Base-by-base conservation (phyloP, 2,329 filamentous ascomycete species). In the Geosmithia morbida region DNA sequence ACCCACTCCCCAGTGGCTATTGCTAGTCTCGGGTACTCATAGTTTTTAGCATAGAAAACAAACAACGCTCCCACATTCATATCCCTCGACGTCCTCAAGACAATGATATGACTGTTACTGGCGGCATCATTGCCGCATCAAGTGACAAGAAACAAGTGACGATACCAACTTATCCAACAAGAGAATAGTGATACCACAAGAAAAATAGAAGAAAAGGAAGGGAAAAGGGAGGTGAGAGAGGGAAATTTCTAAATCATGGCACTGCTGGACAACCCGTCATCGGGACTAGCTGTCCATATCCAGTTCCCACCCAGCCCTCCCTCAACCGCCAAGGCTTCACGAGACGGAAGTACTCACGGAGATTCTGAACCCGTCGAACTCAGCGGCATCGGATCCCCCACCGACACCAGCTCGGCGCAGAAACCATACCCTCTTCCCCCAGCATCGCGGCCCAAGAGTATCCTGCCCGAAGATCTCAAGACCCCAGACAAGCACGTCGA, bases 401-500 rank as follows among this genome's bases (percentile, higher is more conserved):
- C 18, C 43, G 51, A 55, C 19, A 53, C 53, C 43, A 30, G 52
- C 33, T 51, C 40, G n/a, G 30, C 46, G 8, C 47, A 55, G 17
- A 59, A 58, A 13, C 50, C 48, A 3, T 79, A 87, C 49, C 75
- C 85, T 19, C 68, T 94, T 3, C 86, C 87, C 13, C 87, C 86
- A 10, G 71, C 69, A 19, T 72, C 78, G 5, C 72, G 61, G 44
- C 70, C 77, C 4, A 79, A 74, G 44, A 66, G 73, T 41, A 75
- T 92, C 13, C 69, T 94, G 6, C 70, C 79, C n/a, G 66, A 86
- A 56, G 88, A 95, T 59, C 70, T 85, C 52, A 83, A 84, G 51
- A 96, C 88, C 0, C 89, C 89, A 8, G 89, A 96, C 58, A 70
- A 65, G 53, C 86, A 90, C 68, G 85, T 96, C 18, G 73, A 81